Evolutionary conservation across 129 eudicot genomes (phyloP).

Genomic region (Helichrysum umbraculigerum): DNA sequence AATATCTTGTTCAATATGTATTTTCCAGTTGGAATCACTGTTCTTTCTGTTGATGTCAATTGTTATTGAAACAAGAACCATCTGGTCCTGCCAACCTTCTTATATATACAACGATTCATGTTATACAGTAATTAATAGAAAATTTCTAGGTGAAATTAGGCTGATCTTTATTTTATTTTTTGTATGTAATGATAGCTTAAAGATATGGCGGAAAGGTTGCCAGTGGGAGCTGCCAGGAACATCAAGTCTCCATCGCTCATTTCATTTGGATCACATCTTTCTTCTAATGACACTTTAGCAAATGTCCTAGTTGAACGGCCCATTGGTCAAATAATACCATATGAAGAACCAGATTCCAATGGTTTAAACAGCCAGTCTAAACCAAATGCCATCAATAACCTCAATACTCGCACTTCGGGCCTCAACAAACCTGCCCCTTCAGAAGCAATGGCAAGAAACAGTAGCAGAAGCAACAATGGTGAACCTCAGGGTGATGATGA

Average conservation of each 20-base stretch:
- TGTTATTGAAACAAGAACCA: not conserved
- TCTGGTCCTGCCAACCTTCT: not conserved
- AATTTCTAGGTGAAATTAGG: slow-evolving; percentile 1
- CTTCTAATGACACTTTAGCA: slow-evolving; percentile 43
- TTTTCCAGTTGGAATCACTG: not conserved
- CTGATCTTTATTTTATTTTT: slow-evolving; percentile 15
- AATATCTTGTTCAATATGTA: not conserved
- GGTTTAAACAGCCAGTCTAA: slow-evolving; percentile 49
- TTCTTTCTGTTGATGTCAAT: not conserved
- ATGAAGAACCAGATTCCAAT: slow-evolving; percentile 55
- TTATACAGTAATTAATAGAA: not conserved
- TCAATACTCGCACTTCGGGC: slow-evolving; percentile 45
- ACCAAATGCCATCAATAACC: slow-evolving; percentile 48
- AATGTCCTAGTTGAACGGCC: slow-evolving; percentile 46
- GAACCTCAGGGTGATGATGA: slow-evolving; percentile 68
- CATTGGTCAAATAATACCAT: slow-evolving; percentile 45
- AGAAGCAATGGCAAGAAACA: slow-evolving; percentile 54
- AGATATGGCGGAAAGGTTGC: slow-evolving; percentile 97
- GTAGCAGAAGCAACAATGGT: slow-evolving; percentile 55
- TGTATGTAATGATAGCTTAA: slow-evolving; percentile 55
- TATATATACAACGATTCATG: not conserved
- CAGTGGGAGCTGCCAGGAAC: slow-evolving; percentile 79
- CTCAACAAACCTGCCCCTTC: slow-evolving; percentile 48
- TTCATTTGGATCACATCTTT: slow-evolving; percentile 48
- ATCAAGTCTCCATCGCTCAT: slow-evolving; percentile 59